Percentiles rank a stretch among this genome's conserved stretches.
Evolutionary conservation across 2,329 filamentous ascomycete genomes (phyloP).

Genomic region (Pyrenophora teres): DNA sequence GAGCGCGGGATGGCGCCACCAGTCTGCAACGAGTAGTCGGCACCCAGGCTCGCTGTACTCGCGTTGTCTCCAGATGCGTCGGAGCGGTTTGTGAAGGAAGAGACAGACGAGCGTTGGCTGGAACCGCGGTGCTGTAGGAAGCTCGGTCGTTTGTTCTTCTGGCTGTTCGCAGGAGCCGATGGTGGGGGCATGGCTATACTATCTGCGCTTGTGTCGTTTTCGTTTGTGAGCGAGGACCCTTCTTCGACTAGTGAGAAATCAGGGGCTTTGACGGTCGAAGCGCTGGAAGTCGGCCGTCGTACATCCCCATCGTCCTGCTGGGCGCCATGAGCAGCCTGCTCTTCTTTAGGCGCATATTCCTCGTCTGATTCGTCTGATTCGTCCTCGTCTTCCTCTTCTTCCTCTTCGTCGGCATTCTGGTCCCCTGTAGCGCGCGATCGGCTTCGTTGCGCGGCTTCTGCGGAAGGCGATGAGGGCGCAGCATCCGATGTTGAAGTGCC

Average conservation of each 20-base stretch:
- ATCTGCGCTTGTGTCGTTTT: constrained; percentile 40
- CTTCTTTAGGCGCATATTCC: constrained; percentile 4
- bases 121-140: constrained; percentile 61
- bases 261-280: constrained; percentile 47
- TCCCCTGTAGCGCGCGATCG: constrained; percentile 24
- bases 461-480: constrained; percentile 51
- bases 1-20: constrained; percentile 70
- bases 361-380: not conserved
- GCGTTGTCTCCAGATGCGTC: constrained; percentile 63
- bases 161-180: constrained; percentile 26
- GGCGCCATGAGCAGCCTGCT: constrained; percentile 12
- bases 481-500: constrained; percentile 38
- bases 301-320: constrained; percentile 28
- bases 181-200: constrained; percentile 27
- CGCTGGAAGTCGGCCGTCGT: constrained; percentile 45
- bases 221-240: constrained; percentile 33
- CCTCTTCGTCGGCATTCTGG: constrained; percentile 2
- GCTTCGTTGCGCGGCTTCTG: constrained; percentile 46
- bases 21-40: constrained; percentile 81
- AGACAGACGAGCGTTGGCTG: constrained; percentile 63
- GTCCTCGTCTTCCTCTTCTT: constrained; percentile 4
- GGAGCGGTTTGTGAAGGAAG: constrained; percentile 59
- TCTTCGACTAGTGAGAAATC: constrained; percentile 40
- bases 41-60: constrained; percentile 76
- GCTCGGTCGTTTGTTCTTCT: constrained; percentile 55